Evolutionary conservation across 441 rosid species (phyloP).

Genomic region (Corymbia calophylla): DNA sequence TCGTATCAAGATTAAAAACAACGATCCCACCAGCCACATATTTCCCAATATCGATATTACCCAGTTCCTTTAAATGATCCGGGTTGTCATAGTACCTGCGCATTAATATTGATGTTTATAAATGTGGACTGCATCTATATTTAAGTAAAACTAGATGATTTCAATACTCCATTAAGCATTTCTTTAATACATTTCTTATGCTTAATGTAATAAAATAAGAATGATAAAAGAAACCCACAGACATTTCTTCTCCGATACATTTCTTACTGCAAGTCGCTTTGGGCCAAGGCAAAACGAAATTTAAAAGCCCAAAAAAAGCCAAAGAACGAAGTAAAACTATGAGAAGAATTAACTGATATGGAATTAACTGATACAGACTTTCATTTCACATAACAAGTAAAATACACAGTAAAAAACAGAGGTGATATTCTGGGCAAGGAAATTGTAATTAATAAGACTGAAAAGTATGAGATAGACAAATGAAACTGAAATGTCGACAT

Average conservation of each 20-base stretch:
- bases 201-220: background rate
- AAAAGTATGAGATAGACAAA: background rate
- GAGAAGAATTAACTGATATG: background rate
- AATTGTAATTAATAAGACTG: background rate
- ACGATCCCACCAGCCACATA: slow-evolving; percentile 86
- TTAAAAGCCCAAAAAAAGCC: background rate
- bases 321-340: background rate
- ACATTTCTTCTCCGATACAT: no score
- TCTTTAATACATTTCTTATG: background rate
- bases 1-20: slow-evolving; percentile 92
- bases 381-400: background rate
- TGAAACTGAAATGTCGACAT: background rate
- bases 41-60: slow-evolving; percentile 78
- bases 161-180: background rate
- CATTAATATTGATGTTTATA: background rate
- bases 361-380: background rate
- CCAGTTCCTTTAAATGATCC: slow-evolving; percentile 84
- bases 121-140: background rate
- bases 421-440: background rate
- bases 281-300: background rate
- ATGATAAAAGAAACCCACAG: background rate
- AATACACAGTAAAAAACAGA: background rate
- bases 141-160: background rate
- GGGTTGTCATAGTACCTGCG: slow-evolving; percentile 93
- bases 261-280: background rate